Conservation (phyloP, 2,329 filamentous ascomycete genomes). For the Calonectria hawksworthii region DNA sequence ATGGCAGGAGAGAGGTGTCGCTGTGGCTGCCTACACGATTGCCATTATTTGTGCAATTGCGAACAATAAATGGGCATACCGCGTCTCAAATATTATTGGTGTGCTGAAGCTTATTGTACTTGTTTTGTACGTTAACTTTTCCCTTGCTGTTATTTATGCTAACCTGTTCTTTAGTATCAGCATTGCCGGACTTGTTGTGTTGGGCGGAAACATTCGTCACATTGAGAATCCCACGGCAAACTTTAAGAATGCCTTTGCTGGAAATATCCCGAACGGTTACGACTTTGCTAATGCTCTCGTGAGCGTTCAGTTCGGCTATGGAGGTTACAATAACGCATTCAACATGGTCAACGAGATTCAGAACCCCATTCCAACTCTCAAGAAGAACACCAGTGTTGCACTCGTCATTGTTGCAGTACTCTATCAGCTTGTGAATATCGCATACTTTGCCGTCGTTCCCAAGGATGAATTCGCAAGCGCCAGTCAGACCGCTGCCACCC, state of each 20-base stretch:
- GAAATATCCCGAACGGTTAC: conserved; percentile 52
- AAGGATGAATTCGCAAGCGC: conserved; percentile 65
- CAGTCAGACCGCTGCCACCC: conserved; percentile 65
- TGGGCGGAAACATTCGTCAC: conserved; percentile 54
- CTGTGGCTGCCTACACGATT: conserved; percentile 72
- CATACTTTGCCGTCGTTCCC: conserved; percentile 68
- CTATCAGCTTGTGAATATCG: conserved; percentile 71
- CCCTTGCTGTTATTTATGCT: background rate
- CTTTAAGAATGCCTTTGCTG: conserved; percentile 53
- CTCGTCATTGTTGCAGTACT: conserved; percentile 65
- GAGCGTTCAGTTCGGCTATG: conserved; percentile 71
- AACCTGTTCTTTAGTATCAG: conserved; percentile 54
- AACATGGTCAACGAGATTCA: conserved; percentile 74
- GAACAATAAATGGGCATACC: conserved; percentile 70
- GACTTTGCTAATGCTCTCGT: conserved; percentile 63
- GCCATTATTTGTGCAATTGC: conserved; percentile 66
- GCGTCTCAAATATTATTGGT: conserved; percentile 69
- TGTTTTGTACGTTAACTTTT: conserved; percentile 56
- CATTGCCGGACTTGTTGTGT: conserved; percentile 72
- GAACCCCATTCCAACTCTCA: conserved; percentile 70
- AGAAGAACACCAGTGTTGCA: conserved; percentile 62
- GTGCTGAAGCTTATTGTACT: conserved; percentile 73
- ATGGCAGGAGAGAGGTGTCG: conserved; percentile 77
- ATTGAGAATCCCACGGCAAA: conserved; percentile 51
- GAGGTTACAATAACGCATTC: conserved; percentile 72